Evolutionary conservation across 768 basidiomycete species (phyloP).

Genomic region (Tylopilus plumbeoviolaceoides): DNA sequence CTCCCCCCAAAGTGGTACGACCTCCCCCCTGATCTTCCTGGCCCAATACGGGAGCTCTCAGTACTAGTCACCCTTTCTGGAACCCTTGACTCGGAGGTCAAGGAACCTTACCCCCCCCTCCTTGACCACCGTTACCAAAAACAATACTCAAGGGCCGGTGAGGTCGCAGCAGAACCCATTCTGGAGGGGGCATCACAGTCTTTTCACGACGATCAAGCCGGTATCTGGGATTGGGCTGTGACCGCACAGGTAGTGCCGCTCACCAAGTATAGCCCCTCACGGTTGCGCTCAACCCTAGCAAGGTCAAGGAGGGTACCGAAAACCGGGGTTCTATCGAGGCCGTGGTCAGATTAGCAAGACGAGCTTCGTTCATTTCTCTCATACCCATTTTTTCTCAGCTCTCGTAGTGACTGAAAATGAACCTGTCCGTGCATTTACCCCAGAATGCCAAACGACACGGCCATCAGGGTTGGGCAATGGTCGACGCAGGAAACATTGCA

Average conservation of each 20-base stretch:
- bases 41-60: slow-evolving; percentile 51
- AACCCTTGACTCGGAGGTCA: slow-evolving; percentile 49
- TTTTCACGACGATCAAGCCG: slow-evolving; percentile 46
- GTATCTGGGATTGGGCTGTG: slow-evolving; percentile 76
- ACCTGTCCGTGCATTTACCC: slow-evolving; percentile 58
- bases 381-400: slow-evolving; percentile 6
- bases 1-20: slow-evolving; percentile 24
- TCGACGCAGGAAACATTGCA: slow-evolving; percentile 77
- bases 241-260: slow-evolving; percentile 56
- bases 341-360: slow-evolving; percentile 61
- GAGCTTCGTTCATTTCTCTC: neutral
- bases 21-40: slow-evolving; percentile 51
- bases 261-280: too few relatives aligned
- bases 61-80: slow-evolving; percentile 66
- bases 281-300: slow-evolving; percentile 1
- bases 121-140: slow-evolving; percentile 59
- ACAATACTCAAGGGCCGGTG: slow-evolving; percentile 57
- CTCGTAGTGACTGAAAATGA: slow-evolving; percentile 50
- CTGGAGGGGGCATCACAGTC: slow-evolving; percentile 56
- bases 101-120: slow-evolving; percentile 44
- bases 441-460: slow-evolving; percentile 58
- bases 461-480: slow-evolving; percentile 77
- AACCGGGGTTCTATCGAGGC: slow-evolving; percentile 73
- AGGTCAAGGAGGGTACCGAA: slow-evolving; percentile 87
- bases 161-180: slow-evolving; percentile 62